Conservation (phyloP, 2,329 filamentous ascomycete genomes). For the Triangularia verruculosa region DNA sequence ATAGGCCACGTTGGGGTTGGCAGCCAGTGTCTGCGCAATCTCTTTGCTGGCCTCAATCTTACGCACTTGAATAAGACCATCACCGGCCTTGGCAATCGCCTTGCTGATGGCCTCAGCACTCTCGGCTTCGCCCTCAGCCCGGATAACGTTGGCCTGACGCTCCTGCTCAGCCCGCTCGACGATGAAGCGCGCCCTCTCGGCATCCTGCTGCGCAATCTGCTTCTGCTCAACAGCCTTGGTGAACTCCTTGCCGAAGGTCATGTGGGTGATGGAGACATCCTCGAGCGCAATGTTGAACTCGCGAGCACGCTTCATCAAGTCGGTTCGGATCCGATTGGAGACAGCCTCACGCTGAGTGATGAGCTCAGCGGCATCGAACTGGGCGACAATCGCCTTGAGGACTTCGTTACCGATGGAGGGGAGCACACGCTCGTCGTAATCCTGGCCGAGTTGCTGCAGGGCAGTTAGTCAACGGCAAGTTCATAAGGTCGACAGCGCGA, state of each 20-base stretch:
- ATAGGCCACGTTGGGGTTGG: conserved; percentile 95
- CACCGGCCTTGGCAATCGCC: conserved; percentile 88
- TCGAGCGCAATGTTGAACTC: conserved; percentile 99
- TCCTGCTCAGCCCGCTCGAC: conserved; percentile 99
- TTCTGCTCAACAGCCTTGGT: conserved; percentile 99
- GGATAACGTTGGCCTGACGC: conserved; percentile 96
- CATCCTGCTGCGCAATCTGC: conserved; percentile 99
- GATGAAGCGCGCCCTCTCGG: conserved; percentile 94
- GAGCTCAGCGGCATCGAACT: conserved; percentile 97
- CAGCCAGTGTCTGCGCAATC: conserved; percentile 84
- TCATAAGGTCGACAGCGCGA: no score
- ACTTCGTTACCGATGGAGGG: conserved; percentile 99
- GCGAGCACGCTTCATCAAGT: conserved; percentile 85
- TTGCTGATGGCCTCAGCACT: conserved; percentile 92
- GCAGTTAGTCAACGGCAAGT: background rate
- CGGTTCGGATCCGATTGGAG: conserved; percentile 86
- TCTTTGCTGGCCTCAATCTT: conserved; percentile 96
- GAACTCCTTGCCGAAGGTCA: conserved; percentile 99
- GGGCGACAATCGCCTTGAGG: conserved; percentile 95
- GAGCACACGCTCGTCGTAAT: conserved; percentile 98
- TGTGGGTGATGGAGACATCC: conserved; percentile 98
- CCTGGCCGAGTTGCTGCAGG: conserved; percentile 83
- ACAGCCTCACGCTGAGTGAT: conserved; percentile 99
- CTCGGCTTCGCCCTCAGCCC: conserved; percentile 96
- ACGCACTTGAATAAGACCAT: conserved; percentile 92